Conservation (phyloP, 805 yeast species). For the Cyberlindnera suaveolens region DNA sequence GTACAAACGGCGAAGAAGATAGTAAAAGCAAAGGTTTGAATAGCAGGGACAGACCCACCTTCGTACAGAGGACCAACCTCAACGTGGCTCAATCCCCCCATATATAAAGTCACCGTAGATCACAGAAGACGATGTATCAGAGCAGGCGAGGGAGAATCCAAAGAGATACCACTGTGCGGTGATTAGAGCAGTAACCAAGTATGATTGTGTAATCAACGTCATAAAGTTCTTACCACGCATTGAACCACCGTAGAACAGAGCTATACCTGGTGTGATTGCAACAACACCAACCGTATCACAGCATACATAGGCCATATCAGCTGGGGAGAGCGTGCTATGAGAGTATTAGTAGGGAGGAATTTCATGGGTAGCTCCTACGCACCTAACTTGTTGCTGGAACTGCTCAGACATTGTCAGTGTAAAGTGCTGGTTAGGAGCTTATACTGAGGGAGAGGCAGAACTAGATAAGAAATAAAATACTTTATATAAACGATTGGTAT, state of each 20-base stretch:
- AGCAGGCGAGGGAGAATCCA: constrained; percentile 90
- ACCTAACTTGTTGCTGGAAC: no score
- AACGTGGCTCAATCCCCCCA: constrained; percentile 76
- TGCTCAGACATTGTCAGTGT: no score
- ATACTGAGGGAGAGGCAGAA: no score
- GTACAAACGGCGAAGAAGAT: constrained; percentile 89
- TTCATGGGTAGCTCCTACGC: no score
- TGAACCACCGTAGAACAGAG: constrained; percentile 71
- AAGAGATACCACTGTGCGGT: constrained; percentile 92
- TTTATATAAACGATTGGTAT: no score
- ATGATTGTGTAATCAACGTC: constrained; percentile 72
- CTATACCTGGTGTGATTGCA: constrained; percentile 92
- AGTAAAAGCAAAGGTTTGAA: constrained; percentile 67
- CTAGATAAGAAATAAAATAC: no score
- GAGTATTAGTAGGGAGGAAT: no score
- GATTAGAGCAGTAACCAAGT: constrained; percentile 64
- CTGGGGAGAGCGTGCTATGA: constrained; percentile 28
- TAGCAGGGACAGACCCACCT: constrained; percentile 44
- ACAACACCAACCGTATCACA: constrained; percentile 36
- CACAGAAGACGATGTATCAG: constrained; percentile 59
- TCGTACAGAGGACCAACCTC: constrained; percentile 69
- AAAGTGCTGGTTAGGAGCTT: no score
- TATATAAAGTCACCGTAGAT: constrained; percentile 75
- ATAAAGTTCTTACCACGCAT: constrained; percentile 69
- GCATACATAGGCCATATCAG: constrained; percentile 44